These are phyloP conservation scores for Puccinellia tenuiflora DNA, from an alignment of 176 grass and related monocot species.

Conservation along the genomic window DNA sequence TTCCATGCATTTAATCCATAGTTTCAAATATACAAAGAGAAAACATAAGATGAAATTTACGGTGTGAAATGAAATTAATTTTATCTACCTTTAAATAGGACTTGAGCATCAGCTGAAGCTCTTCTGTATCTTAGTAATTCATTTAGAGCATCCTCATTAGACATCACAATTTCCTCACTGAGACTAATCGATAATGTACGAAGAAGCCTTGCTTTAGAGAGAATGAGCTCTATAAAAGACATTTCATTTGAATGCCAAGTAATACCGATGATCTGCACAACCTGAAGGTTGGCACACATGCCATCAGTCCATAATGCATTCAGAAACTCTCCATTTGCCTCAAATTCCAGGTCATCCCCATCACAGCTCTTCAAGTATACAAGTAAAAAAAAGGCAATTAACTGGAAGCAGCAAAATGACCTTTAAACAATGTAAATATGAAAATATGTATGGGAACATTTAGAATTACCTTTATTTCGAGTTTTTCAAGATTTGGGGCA, in stretches of 20 bases:
- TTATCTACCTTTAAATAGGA: background rate
- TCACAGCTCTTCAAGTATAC: background rate
- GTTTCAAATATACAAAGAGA: background rate
- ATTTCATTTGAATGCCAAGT: constrained; percentile 18
- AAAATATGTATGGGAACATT: background rate
- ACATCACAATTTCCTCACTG: background rate
- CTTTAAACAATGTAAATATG: background rate
- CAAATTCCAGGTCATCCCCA: background rate
- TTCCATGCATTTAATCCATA: background rate
- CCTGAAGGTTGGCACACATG: constrained; percentile 23
- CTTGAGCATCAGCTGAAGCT: background rate
- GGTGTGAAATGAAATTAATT: background rate
- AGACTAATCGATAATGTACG: background rate
- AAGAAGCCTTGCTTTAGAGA: constrained; percentile 20
- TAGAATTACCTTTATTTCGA: constrained; percentile 15
- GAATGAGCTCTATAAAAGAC: constrained; percentile 23
- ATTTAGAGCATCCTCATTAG: background rate
- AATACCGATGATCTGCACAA: background rate
- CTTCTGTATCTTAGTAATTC: constrained; percentile 1
- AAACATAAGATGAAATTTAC: background rate
- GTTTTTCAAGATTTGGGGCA: constrained; percentile 17
- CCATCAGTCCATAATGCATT: constrained; percentile 28
- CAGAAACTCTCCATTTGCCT: constrained; percentile 1
- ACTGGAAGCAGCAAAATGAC: background rate
- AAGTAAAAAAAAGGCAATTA: background rate